Evolutionary conservation across 371 early-diverging fungal genomes (phyloP).

Genomic region (Synchytrium microbalum): DNA sequence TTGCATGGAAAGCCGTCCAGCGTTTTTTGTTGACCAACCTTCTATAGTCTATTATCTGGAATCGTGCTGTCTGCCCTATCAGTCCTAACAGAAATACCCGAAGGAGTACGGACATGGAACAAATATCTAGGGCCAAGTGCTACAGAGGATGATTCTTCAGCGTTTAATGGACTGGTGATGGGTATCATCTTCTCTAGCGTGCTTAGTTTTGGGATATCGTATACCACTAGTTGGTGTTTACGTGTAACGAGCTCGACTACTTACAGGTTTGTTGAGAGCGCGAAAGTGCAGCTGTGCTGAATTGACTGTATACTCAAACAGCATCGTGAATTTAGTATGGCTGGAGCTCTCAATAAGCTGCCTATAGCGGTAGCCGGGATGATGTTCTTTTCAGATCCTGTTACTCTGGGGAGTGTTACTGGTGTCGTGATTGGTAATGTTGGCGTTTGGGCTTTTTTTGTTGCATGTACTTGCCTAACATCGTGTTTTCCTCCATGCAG

Average conservation of each 20-base stretch:
- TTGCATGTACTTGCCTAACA: slow-evolving; percentile 2
- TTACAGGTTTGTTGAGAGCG: slow-evolving; percentile 44
- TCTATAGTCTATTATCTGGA: slow-evolving; percentile 64
- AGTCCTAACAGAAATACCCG: slow-evolving; percentile 56
- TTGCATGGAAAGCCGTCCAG: not conserved
- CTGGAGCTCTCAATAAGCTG: slow-evolving; percentile 98
- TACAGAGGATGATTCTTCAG: slow-evolving; percentile 29
- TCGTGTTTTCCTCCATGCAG: slow-evolving; percentile 20
- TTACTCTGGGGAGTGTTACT: slow-evolving; percentile 67
- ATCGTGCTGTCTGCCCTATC: slow-evolving; percentile 76
- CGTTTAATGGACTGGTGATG: slow-evolving; percentile 38
- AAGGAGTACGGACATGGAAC: slow-evolving; percentile 43
- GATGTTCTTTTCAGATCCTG: slow-evolving; percentile 73
- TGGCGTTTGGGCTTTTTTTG: not conserved
- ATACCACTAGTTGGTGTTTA: slow-evolving; percentile 91
- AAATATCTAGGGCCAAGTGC: slow-evolving; percentile 25
- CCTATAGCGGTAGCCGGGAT: slow-evolving; percentile 94
- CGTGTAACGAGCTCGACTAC: slow-evolving; percentile 94
- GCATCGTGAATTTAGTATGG: slow-evolving; percentile 63
- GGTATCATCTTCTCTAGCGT: slow-evolving; percentile 79
- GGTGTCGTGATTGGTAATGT: slow-evolving; percentile 59
- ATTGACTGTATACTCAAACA: not conserved
- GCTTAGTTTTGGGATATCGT: slow-evolving; percentile 88
- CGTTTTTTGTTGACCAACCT: not conserved
- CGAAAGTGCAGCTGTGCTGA: not conserved